Percentiles rank a stretch among this genome's conserved stretches.
Conservation (phyloP, 345 rosid species). For the Mallotus nudiflorus region DNA sequence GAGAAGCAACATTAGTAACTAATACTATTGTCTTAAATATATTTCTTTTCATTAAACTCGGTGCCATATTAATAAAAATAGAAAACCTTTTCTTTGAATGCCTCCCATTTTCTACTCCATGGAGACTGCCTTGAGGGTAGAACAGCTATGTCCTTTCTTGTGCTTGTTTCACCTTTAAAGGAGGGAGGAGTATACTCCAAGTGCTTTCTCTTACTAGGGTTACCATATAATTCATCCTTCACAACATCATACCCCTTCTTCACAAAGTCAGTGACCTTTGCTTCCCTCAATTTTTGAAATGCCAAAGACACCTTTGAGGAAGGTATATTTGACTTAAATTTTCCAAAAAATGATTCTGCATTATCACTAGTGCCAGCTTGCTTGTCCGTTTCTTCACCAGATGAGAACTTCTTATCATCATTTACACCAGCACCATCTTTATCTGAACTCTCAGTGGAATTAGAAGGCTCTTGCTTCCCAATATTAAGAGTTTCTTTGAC, state of each 20-base stretch:
- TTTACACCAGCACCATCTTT: conserved; percentile 35
- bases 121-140: conserved; percentile 60
- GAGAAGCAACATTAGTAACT: conserved; percentile 5
- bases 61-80: not conserved
- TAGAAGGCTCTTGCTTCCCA: conserved; percentile 54
- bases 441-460: conserved; percentile 43
- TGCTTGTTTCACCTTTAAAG: conserved; percentile 70
- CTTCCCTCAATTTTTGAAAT: conserved; percentile 64
- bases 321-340: conserved; percentile 60
- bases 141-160: conserved; percentile 71
- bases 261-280: conserved; percentile 68
- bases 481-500: conserved; percentile 67
- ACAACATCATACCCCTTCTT: conserved; percentile 88
- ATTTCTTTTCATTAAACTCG: not conserved
- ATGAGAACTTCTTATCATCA: conserved; percentile 42
- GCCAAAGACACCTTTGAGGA: conserved; percentile 64
- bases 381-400: conserved; percentile 47
- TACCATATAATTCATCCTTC: conserved; percentile 79
- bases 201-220: conserved; percentile 68
- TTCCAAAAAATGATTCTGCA: conserved; percentile 62
- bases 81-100: conserved; percentile 59
- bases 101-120: conserved; percentile 81
- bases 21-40: not conserved
- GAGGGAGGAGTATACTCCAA: conserved; percentile 71
- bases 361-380: conserved; percentile 45